A percentile compares a stretch with the other conserved stretches of the same genome.
These are phyloP conservation scores for Penicillium nucicola DNA, from an alignment of 495 filamentous ascomycete genomes.

Conservation along the genomic window DNA sequence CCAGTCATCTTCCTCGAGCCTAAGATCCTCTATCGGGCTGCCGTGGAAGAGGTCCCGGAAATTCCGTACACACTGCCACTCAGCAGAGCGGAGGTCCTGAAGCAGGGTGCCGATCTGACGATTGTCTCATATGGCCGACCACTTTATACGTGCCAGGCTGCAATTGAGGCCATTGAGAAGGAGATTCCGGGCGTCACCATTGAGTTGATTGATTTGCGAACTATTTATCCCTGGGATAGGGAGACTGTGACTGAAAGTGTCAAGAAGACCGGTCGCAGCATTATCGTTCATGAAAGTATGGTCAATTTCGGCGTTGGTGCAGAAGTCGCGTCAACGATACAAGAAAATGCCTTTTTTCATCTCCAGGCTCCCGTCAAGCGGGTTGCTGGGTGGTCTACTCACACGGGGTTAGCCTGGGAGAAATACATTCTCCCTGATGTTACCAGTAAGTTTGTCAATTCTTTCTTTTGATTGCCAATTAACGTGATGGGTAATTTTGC, in stretches of 20 bases:
- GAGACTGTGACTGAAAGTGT: slow-evolving; percentile 80
- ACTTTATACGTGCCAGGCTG: slow-evolving; percentile 79
- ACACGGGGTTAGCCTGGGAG: slow-evolving; percentile 80
- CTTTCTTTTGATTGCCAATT: too few relatives aligned
- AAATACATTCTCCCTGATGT: slow-evolving; percentile 88
- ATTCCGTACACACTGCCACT: slow-evolving; percentile 85
- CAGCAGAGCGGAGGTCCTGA: slow-evolving; percentile 83
- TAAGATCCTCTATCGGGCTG: slow-evolving; percentile 91
- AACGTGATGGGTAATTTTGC: too few relatives aligned
- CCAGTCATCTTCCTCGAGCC: slow-evolving; percentile 97
- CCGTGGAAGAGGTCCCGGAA: slow-evolving; percentile 86
- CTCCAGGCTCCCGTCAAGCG: slow-evolving; percentile 91
- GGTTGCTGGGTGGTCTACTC: slow-evolving; percentile 88
- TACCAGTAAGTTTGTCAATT: slow-evolving; percentile 81
- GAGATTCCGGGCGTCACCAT: slow-evolving; percentile 68
- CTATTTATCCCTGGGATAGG: slow-evolving; percentile 94
- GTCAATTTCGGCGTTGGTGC: slow-evolving; percentile 92
- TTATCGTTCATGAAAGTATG: slow-evolving; percentile 96
- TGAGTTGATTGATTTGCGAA: slow-evolving; percentile 89
- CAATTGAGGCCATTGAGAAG: slow-evolving; percentile 77
- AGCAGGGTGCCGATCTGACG: slow-evolving; percentile 79
- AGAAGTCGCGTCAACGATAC: slow-evolving; percentile 88
- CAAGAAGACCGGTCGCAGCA: slow-evolving; percentile 86
- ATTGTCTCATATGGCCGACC: slow-evolving; percentile 91
- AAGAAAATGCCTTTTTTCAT: slow-evolving; percentile 81